A percentile compares a stretch with the other conserved stretches of the same genome.
Conservation (phyloP, 129 eudicot species). For the Artemisia tridentata region DNA sequence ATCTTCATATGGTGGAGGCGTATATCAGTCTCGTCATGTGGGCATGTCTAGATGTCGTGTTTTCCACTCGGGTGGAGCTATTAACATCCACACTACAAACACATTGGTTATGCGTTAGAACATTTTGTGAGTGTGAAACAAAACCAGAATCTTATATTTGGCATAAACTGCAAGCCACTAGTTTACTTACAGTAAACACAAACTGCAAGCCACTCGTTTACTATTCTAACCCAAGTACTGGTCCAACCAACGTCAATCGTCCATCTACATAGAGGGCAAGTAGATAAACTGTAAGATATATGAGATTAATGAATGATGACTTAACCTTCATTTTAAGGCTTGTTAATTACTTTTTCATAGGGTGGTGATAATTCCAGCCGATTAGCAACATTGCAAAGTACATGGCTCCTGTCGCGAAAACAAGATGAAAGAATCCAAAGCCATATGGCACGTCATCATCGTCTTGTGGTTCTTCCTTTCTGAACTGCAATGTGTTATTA, state of each 20-base stretch:
- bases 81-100: constrained; percentile 77
- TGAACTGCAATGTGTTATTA: constrained; percentile 46
- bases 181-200: constrained; percentile 70
- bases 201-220: constrained; percentile 83
- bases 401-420: constrained; percentile 92
- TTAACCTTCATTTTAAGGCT: background rate
- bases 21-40: background rate
- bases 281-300: background rate
- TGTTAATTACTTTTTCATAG: constrained; percentile 56
- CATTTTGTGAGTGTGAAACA: background rate
- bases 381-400: constrained; percentile 82
- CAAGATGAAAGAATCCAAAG: constrained; percentile 82
- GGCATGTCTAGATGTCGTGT: constrained; percentile 43
- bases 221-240: constrained; percentile 86
- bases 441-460: constrained; percentile 84
- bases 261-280: constrained; percentile 48
- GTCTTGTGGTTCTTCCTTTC: constrained; percentile 49
- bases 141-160: background rate
- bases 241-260: constrained; percentile 91
- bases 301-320: background rate
- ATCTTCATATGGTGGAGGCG: constrained; percentile 17
- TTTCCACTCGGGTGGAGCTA: constrained; percentile 65
- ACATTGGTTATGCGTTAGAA: background rate
- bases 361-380: constrained; percentile 76
- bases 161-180: constrained; percentile 59